Evolutionary conservation across 306 rosid genomes (phyloP).

Genomic region (Castanospermum australe): DNA sequence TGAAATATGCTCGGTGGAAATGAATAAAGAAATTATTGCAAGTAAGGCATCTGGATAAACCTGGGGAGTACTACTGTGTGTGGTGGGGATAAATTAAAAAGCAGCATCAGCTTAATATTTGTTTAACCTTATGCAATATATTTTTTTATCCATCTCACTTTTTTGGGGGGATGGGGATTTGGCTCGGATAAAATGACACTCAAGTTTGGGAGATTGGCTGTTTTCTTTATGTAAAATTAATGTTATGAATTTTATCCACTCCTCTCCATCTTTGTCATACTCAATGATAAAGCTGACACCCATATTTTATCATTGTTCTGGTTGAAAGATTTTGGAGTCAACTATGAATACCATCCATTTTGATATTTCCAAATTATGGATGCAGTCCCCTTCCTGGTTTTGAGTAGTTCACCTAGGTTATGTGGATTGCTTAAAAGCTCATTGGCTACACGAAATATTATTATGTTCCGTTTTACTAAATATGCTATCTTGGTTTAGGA

Average conservation of each 20-base stretch:
- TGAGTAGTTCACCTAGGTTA: not conserved
- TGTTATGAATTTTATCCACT: not conserved
- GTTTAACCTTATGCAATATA: not conserved
- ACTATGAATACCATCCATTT: not conserved
- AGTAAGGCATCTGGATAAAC: constrained; percentile 6
- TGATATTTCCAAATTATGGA: constrained; percentile 23
- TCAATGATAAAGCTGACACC: constrained; percentile 19
- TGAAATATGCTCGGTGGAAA: not conserved
- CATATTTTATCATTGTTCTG: not conserved
- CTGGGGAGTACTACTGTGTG: constrained; percentile 5
- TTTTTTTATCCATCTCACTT: not conserved
- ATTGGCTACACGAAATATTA: constrained; percentile 3
- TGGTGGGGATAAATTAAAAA: constrained; percentile 1
- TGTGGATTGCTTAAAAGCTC: not conserved
- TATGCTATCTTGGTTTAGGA: constrained; percentile 9
- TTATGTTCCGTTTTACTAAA: not conserved
- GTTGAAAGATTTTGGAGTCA: not conserved
- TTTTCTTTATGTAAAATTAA: not conserved
- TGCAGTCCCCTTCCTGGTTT: constrained; percentile 17
- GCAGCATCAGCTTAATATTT: not conserved
- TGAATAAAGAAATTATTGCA: constrained; percentile 14
- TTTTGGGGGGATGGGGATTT: not conserved
- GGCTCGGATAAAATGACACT: constrained; percentile 20
- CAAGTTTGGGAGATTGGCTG: constrained; percentile 6
- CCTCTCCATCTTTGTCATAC: not conserved